phyloP scores from a whole-genome alignment of 345 rosid species.

The Hibiscus mutabilis region DNA sequence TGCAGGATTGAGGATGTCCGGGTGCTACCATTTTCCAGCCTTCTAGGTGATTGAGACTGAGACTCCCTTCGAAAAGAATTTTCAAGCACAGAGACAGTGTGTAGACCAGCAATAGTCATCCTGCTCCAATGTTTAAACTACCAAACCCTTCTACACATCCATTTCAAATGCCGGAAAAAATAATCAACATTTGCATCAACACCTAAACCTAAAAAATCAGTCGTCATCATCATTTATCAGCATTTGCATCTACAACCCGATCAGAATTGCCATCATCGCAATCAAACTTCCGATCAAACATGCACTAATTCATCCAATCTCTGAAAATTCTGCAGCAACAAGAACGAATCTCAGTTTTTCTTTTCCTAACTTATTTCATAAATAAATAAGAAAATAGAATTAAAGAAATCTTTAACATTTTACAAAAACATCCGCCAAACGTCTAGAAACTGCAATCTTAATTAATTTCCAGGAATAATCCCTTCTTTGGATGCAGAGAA shows the following conservation, averaged over 20 bases:
- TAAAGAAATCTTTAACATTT: not conserved
- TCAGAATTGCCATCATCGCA: conserved; percentile 18
- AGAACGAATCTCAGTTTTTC: conserved; percentile 4
- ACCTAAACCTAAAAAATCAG: conserved; percentile 13
- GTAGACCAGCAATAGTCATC: conserved; percentile 87
- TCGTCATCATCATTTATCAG: conserved; percentile 17
- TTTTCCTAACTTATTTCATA: conserved; percentile 10
- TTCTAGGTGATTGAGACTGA: conserved; percentile 44
- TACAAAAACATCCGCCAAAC: not conserved
- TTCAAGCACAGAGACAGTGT: conserved; percentile 64
- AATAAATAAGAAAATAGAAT: not conserved
- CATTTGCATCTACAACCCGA: conserved; percentile 17
- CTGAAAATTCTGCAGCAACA: conserved; percentile 21
- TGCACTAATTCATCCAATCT: conserved; percentile 12
- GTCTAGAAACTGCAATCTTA: not conserved
- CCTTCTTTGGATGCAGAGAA: conserved; percentile 17
- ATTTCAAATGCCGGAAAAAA: conserved; percentile 23
- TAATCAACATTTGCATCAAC: conserved; percentile 15
- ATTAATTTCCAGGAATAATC: not conserved
- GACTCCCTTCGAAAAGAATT: conserved; percentile 67
- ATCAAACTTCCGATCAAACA: conserved; percentile 19
- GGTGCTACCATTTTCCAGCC: conserved; percentile 50
- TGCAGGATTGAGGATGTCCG: conserved; percentile 70
- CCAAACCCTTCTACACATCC: conserved; percentile 34
- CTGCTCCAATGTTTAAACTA: conserved; percentile 11